Base-by-base conservation (phyloP, 2,329 filamentous ascomycete genomes). In the Phyllachora maydis region DNA sequence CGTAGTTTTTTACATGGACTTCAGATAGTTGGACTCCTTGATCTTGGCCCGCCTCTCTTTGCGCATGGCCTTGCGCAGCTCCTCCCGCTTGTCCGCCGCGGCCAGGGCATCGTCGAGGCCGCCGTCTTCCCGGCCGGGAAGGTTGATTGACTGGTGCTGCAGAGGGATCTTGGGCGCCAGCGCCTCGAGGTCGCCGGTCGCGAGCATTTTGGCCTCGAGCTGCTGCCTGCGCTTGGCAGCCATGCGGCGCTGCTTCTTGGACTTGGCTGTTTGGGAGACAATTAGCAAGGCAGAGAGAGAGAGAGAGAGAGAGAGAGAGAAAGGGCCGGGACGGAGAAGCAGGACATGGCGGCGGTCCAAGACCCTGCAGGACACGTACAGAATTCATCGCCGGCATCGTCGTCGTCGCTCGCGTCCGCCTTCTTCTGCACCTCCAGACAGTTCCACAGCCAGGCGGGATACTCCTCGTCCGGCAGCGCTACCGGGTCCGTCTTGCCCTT, bases 11-110 rank as follows among this genome's bases (percentile, higher is more conserved):
- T 56, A 68, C 74, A 83, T 79, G 20, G 68, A 65, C 62, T 74
- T 77, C 49, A 88, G 63, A 60, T 82, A 88, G 52, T 88, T 88
- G 42, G 50, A 52, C 57, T 88, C 78, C 65, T 83, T 85, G 41
- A 88, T 88, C 49, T 60, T 65, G 29, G 63, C 65, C 49, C 72
- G 66, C 42, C 77, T 59, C 54, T 81, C 74, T 44, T 63, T 63
- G 40, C 77, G 64, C 74, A 82, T 70, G 16, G 68, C 69, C 49
- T 58, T 64, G 33, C 59, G 73, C 38, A 83, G 52, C 36, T 70
- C 65, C 31, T 60, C 56, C 41, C 75, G 56, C 41, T 63, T 53
- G 15, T 45, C 37, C 7, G 42, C 48, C 16, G 62, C 59, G 23
- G 42, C 41, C 16, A 67, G 28, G 23, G 61, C 57, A 23, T 57